Evolutionary conservation across 192 early-diverging fungal species (phyloP).

Genomic region (Fimicolochytrium jonesii): DNA sequence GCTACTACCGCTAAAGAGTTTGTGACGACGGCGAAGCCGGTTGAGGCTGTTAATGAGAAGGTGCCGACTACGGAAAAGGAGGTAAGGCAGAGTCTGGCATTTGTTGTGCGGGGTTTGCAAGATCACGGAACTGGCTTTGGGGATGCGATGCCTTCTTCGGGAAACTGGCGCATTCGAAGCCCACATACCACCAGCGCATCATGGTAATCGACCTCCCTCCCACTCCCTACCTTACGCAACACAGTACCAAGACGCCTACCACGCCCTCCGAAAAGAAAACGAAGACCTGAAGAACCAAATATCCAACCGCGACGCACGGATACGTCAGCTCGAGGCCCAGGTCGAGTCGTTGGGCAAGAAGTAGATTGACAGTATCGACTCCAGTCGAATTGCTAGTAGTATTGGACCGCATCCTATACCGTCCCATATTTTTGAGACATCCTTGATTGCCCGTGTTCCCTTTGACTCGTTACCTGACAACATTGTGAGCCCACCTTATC

Average conservation of each 20-base stretch:
- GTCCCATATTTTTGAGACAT: too few relatives aligned
- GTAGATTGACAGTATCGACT: conserved; percentile 9
- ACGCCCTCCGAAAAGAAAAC: conserved; percentile 72
- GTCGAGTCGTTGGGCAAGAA: conserved; percentile 42
- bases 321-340: conserved; percentile 76
- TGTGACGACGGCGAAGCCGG: conserved; percentile 62
- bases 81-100: conserved; percentile 13
- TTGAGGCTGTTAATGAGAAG: conserved; percentile 32
- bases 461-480: too few relatives aligned
- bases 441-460: too few relatives aligned
- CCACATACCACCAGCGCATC: too few relatives aligned
- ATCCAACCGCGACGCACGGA: conserved; percentile 66
- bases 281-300: conserved; percentile 75
- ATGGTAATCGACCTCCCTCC: too few relatives aligned
- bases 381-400: too few relatives aligned
- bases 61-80: conserved; percentile 54
- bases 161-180: too few relatives aligned
- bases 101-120: background rate
- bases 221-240: too few relatives aligned
- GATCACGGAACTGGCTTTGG: background rate
- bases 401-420: too few relatives aligned
- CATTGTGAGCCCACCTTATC: too few relatives aligned
- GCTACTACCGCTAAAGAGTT: conserved; percentile 69
- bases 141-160: too few relatives aligned
- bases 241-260: conserved; percentile 73